Percentiles rank a stretch among this genome's conserved stretches.
Conservation (phyloP, 148 eudicot genomes). For the Silene latifolia region DNA sequence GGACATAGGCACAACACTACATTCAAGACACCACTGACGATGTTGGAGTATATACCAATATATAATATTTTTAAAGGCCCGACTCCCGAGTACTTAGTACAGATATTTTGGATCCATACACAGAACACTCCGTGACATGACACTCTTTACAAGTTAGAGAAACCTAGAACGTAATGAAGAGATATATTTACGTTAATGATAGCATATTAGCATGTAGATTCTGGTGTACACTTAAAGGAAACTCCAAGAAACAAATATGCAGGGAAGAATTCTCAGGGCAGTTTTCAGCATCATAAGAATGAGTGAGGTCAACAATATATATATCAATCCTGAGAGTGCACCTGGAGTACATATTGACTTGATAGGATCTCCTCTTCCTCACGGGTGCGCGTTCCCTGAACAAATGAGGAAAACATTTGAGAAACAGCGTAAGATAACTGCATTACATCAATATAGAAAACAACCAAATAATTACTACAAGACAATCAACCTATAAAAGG, state of each 20-base stretch:
- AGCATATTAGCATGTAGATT: not conserved
- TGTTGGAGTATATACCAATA: not conserved
- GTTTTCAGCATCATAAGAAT: not conserved
- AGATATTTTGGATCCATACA: not conserved
- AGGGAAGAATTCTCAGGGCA: not conserved
- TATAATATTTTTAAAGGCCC: not conserved
- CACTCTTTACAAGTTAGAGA: not conserved
- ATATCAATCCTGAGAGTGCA: slow-evolving; percentile 22
- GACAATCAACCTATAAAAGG: not conserved
- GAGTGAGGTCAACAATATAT: not conserved
- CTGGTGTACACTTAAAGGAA: not conserved
- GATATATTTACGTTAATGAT: not conserved
- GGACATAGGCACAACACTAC: not conserved
- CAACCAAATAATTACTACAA: not conserved
- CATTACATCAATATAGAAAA: not conserved
- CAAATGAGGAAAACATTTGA: slow-evolving; percentile 17
- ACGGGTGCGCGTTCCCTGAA: slow-evolving; percentile 84
- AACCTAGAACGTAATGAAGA: not conserved
- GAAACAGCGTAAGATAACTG: slow-evolving; percentile 6
- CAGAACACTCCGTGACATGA: no score
- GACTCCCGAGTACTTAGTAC: not conserved
- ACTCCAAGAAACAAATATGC: not conserved
- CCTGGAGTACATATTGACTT: slow-evolving; percentile 78
- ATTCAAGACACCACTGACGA: not conserved
- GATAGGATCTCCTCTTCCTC: slow-evolving; percentile 90